A percentile compares a stretch with the other conserved stretches of the same genome.
phyloP scores from a whole-genome alignment of 768 basidiomycete species.

The Mrakia hoshinonis region DNA sequence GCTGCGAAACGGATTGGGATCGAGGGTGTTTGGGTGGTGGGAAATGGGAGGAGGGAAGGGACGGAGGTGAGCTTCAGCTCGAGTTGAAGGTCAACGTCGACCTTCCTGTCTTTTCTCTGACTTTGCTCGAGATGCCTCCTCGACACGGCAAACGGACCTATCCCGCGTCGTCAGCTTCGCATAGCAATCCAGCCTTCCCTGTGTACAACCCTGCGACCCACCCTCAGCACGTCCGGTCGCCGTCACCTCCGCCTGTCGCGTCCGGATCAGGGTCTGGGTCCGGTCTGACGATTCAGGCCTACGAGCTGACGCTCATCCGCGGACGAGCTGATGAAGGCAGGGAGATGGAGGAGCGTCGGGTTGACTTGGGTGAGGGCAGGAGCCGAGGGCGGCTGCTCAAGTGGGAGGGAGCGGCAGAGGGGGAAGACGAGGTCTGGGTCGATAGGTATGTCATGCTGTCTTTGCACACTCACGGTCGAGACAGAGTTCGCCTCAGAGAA shows the following conservation, averaged over 20 bases:
- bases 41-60: no score
- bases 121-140: not conserved
- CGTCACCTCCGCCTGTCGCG: not conserved
- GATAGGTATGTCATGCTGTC: conserved; percentile 57
- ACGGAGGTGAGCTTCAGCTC: no score
- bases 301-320: conserved; percentile 65
- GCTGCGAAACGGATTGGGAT: no score
- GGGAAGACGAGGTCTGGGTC: conserved; percentile 52
- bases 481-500: conserved; percentile 20
- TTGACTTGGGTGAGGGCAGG: not conserved
- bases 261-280: conserved; percentile 3
- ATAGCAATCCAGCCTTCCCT: not conserved
- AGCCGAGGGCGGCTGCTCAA: conserved; percentile 42
- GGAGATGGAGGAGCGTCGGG: conserved; percentile 18
- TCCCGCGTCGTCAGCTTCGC: not conserved
- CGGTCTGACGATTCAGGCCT: conserved; percentile 50
- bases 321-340: conserved; percentile 35
- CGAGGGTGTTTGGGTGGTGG: no score
- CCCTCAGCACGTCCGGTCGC: conserved; percentile 1
- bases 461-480: not conserved
- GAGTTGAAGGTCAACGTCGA: no score
- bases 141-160: not conserved
- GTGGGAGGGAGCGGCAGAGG: conserved; percentile 30
- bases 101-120: not conserved
- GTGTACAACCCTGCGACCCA: conserved; percentile 1